phyloP scores from a whole-genome alignment of 2,329 filamentous ascomycete genomes.

The Herpomyces periplanetae region DNA sequence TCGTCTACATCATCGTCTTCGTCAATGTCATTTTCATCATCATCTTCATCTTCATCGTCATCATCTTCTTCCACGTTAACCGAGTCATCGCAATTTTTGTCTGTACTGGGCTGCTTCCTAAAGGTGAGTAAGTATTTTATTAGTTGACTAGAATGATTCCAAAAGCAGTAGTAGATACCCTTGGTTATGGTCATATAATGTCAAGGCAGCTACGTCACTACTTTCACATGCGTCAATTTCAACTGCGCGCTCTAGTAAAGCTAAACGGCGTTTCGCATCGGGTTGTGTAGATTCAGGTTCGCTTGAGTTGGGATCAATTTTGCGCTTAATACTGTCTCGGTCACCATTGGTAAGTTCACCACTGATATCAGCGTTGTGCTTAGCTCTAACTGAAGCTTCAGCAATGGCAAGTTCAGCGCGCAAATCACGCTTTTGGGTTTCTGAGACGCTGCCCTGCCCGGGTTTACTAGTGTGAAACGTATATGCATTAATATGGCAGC shows the following conservation, averaged over 20 bases:
- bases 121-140: too few species aligned
- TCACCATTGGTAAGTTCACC: slow-evolving; percentile 10
- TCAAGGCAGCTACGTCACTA: too few species aligned
- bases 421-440: slow-evolving; percentile 30
- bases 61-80: slow-evolving; percentile 8
- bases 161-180: too few species aligned
- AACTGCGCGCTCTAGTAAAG: too few species aligned
- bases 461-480: slow-evolving; percentile 15
- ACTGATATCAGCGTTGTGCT: slow-evolving; percentile 34
- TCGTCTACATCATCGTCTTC: slow-evolving; percentile 36
- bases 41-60: slow-evolving; percentile 8
- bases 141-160: too few species aligned
- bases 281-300: slow-evolving; percentile 7
- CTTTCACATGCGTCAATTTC: too few species aligned
- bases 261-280: too few species aligned
- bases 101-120: too few species aligned
- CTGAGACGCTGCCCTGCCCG: slow-evolving; percentile 57
- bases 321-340: slow-evolving; percentile 11
- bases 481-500: background rate
- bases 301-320: slow-evolving; percentile 5
- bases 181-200: too few species aligned
- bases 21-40: slow-evolving; percentile 14
- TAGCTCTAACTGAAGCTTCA: slow-evolving; percentile 53
- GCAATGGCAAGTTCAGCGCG: slow-evolving; percentile 59
- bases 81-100: too few species aligned